A percentile compares a stretch with the other conserved stretches of the same genome.
These are phyloP conservation scores for Discostella pseudostelligera DNA, from an alignment of 108 stramenopile species.

Conservation along the genomic window DNA sequence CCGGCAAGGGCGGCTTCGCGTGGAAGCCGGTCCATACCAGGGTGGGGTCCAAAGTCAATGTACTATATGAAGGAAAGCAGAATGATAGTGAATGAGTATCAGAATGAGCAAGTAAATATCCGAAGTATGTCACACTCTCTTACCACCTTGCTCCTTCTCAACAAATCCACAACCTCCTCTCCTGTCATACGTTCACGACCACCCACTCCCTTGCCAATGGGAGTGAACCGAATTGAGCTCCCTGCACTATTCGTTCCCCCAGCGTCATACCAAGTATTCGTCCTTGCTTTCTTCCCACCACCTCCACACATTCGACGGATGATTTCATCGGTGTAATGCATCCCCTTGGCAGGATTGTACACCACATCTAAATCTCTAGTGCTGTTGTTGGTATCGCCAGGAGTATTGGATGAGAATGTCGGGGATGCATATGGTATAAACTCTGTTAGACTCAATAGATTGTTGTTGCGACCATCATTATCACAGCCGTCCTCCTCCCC, in stretches of 20 bases:
- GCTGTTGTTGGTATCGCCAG: not conserved
- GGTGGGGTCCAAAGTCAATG: constrained; percentile 62
- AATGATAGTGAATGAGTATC: not conserved
- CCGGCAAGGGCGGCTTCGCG: constrained; percentile 55
- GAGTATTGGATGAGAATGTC: not conserved
- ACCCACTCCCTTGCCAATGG: constrained; percentile 41
- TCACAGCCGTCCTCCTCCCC: constrained; percentile 1
- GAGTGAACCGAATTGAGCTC: constrained; percentile 26
- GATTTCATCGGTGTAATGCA: constrained; percentile 58
- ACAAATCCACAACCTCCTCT: constrained; percentile 43
- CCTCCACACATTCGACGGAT: constrained; percentile 22
- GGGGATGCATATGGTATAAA: constrained; percentile 40
- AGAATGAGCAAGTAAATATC: not conserved
- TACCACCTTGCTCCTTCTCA: constrained; percentile 48
- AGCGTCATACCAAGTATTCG: not conserved
- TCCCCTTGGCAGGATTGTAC: constrained; percentile 57
- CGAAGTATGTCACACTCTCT: constrained; percentile 24
- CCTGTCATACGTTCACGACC: constrained; percentile 44
- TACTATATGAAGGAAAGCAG: constrained; percentile 19
- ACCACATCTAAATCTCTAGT: constrained; percentile 44
- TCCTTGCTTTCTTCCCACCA: constrained; percentile 21
- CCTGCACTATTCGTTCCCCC: constrained; percentile 2
- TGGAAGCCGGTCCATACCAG: constrained; percentile 61
- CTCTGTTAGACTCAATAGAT: constrained; percentile 46
- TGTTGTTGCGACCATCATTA: not conserved